Evolutionary conservation across 129 eudicot species (phyloP), one percentile per base, ranked within the genome.

Genomic region (Kitagawia praeruptora): DNA sequence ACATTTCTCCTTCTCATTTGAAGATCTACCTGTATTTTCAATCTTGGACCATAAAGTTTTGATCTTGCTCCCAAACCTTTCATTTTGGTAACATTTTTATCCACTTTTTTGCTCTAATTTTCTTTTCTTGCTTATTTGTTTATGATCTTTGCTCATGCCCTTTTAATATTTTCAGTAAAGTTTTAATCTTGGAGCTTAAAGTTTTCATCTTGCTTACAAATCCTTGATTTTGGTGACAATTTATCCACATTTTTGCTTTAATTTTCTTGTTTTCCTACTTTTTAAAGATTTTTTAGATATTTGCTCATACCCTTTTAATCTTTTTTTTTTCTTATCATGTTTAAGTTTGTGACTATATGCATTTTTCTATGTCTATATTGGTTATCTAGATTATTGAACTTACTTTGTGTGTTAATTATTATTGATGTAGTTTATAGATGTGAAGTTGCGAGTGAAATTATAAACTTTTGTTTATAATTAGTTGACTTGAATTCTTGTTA

Each of bases 31-130:
- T 25, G 13, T 25, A 25, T 25, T 61, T 0, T 6, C 38, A 42
- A 79, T 79, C 82, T 71, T 70, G 73, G 1, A 67, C 23, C 40
- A 12, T 67, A 31, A 70, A 37, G 66, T 63, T 79, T 40, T 51
- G 25, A 79, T 67, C 77, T 70, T 18, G 39, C 25, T 70, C 51
- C 4, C 15, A 38, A 78, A 64, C 58, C 75, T 47, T 48, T 8
- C 12, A 21, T 69, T 79, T 69, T 79, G 81, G 75, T 78, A 42
- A 21, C 18, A 0, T 28, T 39, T 40, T 56, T 19, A 18, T 37
- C 8, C 34, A 25, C 48, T 3, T 7, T 53, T 54, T 6, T 77
- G 25, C 9, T 23, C 38, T 42, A 15, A 11, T 38, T 34, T 34
- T 56, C 42, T 77, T 49, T 18, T 39, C 21, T 39, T 39, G 8